Evolutionary conservation across 2,329 filamentous ascomycete species (phyloP).

Genomic region (Ophiosphaerella korrae): DNA sequence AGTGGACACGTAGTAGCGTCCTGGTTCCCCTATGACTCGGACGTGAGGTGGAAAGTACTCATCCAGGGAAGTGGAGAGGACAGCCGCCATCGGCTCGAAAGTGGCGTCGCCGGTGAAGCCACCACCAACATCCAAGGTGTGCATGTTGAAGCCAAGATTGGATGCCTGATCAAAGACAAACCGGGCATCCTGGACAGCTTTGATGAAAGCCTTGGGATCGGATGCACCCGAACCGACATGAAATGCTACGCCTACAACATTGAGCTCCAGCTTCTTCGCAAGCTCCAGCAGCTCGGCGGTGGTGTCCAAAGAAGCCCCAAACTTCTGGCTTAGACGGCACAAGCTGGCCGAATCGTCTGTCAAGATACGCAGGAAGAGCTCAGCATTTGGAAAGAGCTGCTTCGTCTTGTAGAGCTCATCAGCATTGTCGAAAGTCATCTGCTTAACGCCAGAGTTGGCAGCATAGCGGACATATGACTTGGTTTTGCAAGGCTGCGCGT

Average conservation of each 20-base stretch:
- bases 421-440: constrained; percentile 99
- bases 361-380: constrained; percentile 91
- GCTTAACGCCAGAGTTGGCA: constrained; percentile 80
- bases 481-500: constrained; percentile 99
- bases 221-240: constrained; percentile 96
- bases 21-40: constrained; percentile 92
- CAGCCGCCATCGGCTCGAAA: constrained; percentile 87
- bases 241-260: constrained; percentile 95
- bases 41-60: constrained; percentile 84
- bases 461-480: constrained; percentile 96
- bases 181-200: constrained; percentile 88
- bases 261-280: constrained; percentile 81
- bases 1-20: constrained; percentile 90
- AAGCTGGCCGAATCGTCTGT: constrained; percentile 95
- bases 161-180: constrained; percentile 85
- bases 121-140: constrained; percentile 90
- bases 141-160: constrained; percentile 76
- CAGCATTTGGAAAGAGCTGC: constrained; percentile 83
- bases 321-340: constrained; percentile 96
- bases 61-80: constrained; percentile 80
- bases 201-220: constrained; percentile 87
- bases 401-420: constrained; percentile 99
- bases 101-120: constrained; percentile 90
- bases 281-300: constrained; percentile 77
- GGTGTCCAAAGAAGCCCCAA: constrained; percentile 86